These are phyloP conservation scores for Xanthoceras sorbifolium DNA, from an alignment of 345 rosid genomes.

Conservation along the genomic window DNA sequence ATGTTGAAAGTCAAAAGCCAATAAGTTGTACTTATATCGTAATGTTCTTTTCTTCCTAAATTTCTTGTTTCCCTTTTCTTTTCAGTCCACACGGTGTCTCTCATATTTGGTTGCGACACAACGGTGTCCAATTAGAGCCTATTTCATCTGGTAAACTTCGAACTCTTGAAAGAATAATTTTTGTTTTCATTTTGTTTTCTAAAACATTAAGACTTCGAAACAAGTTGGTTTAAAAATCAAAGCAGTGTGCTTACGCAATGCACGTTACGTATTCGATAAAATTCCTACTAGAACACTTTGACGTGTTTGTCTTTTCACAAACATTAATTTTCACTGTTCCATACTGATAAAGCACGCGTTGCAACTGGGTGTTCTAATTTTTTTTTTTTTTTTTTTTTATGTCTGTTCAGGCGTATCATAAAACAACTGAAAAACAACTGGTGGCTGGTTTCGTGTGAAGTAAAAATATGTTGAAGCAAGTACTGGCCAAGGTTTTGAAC, in stretches of 20 bases:
- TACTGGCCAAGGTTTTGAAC: constrained; percentile 35
- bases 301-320: background rate
- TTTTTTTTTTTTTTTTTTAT: background rate
- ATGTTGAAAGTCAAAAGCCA: background rate
- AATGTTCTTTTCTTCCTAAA: too few relatives aligned
- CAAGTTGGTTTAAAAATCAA: background rate
- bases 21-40: too few relatives aligned
- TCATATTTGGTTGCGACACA: background rate
- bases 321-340: background rate
- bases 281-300: constrained; percentile 1
- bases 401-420: background rate
- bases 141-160: background rate
- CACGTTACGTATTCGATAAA: constrained; percentile 23
- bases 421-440: background rate
- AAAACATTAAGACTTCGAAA: background rate
- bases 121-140: background rate
- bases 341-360: background rate
- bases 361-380: background rate
- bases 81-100: background rate
- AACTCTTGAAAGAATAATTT: background rate
- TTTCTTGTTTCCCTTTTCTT: too few relatives aligned
- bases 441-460: constrained; percentile 9
- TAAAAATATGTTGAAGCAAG: constrained; percentile 54
- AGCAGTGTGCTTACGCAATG: background rate
- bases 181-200: background rate